Conservation (phyloP, 2,329 filamentous ascomycete species). For the Botrytis deweyae region DNA sequence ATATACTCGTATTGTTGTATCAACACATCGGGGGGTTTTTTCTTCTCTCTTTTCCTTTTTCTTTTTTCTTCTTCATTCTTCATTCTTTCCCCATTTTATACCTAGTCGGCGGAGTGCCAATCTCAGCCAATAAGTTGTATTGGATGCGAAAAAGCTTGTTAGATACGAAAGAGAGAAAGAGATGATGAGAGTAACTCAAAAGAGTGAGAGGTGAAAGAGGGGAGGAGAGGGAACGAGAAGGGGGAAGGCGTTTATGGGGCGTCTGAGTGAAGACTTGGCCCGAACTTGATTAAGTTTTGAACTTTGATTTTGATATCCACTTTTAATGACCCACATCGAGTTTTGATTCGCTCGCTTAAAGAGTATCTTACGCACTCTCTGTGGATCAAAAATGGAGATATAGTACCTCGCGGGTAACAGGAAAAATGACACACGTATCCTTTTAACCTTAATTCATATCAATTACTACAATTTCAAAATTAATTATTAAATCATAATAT, state of each 20-base stretch:
- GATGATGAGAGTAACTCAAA: not conserved
- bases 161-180: not conserved
- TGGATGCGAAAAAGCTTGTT: not conserved
- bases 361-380: constrained; percentile 1
- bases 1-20: not conserved
- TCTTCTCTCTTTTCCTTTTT: not conserved
- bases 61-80: not conserved
- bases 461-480: too few species aligned
- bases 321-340: not conserved
- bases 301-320: not conserved
- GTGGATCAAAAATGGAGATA: not conserved
- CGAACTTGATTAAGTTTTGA: not conserved
- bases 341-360: not conserved
- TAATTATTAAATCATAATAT: too few species aligned
- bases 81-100: not conserved
- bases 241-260: not conserved
- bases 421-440: too few species aligned
- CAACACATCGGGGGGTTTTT: not conserved
- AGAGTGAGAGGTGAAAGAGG: not conserved
- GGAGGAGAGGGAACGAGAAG: not conserved
- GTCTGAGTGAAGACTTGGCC: not conserved
- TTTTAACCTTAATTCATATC: too few species aligned
- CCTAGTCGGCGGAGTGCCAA: not conserved
- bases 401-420: too few species aligned
- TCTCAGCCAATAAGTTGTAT: not conserved